Evolutionary conservation across 805 yeast species (phyloP), one percentile per base, ranked within the genome.

Genomic region (Lachancea sp.): DNA sequence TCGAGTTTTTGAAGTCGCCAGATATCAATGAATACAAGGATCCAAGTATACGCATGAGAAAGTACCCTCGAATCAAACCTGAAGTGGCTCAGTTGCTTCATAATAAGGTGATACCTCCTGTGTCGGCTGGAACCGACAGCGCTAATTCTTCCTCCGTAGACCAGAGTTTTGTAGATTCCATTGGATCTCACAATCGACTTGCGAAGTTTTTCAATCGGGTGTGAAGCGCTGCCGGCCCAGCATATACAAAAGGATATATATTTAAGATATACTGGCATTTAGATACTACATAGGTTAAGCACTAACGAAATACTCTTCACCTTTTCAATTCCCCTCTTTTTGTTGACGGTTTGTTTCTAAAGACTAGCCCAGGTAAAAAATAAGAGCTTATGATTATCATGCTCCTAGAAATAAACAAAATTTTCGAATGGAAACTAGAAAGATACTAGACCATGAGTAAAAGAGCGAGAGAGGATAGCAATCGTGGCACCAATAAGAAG

Each of bases 1-100:
- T 90, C 21, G 80, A 81, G 45, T 64, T 90, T 43, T 65, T 92
- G 48, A 72, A 76, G 48, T 69, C 74, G 17, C 85, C 83, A 11
- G 73, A 75, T 46, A 64, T 74, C 42, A 84, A 79, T 21, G 83
- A 75, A 28, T 87, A 78, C 60, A 72, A 68, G 49, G 76, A 77
- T 46, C 72, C 74, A 8, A 67, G 68, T 8, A 56, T 67, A 3
- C 68, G 86, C 47, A 68, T 71, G 71, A 77, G 80, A 48, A 77
- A 79, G 47, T 89, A 78, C 54, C 86, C 83, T 47, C 74, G 89
- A 41, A 72, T 90, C 35, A 77, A 75, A 50, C 80, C 79, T 2
- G 90, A 83, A 42, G 80, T 77, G 45, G 96, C 95, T 2, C 57
- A 73, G 38, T 57, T 61, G 21, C 63, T 86, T 47, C 64, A 85